phyloP scores from a whole-genome alignment of 257 asterid genomes.

The Anisodus acutangulus region DNA sequence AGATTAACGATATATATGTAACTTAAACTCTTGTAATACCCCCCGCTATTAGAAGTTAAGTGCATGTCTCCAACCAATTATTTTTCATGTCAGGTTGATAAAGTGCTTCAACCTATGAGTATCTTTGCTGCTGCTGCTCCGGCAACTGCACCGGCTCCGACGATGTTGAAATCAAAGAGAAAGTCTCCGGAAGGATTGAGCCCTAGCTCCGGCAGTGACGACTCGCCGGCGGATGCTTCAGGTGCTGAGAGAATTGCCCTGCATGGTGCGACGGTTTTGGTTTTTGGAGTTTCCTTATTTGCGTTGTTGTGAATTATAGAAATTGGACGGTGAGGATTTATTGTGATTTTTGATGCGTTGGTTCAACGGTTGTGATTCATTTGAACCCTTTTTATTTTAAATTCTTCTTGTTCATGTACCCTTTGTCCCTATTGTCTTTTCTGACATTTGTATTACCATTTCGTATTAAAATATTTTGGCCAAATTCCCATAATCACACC shows the following conservation, averaged over 20 bases:
- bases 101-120: conserved; percentile 81
- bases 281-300: conserved; percentile 35
- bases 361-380: conserved; percentile 6
- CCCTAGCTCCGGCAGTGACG: conserved; percentile 47
- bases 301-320: conserved; percentile 35
- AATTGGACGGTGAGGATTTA: not conserved
- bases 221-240: conserved; percentile 48
- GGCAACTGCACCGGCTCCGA: conserved; percentile 50
- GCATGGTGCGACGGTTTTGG: conserved; percentile 44
- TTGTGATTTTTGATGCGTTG: conserved; percentile 24
- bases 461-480: no score
- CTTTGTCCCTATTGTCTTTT: no score
- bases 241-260: conserved; percentile 35
- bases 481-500: no score
- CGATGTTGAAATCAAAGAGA: conserved; percentile 26
- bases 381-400: not conserved
- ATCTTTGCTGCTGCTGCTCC: conserved; percentile 71
- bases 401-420: not conserved
- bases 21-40: no score
- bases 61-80: not conserved
- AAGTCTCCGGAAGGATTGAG: conserved; percentile 38
- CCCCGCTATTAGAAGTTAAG: no score
- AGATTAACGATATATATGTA: no score
- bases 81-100: conserved; percentile 42
- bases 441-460: no score